A percentile compares a stretch with the other conserved stretches of the same genome.
Evolutionary conservation across 768 basidiomycete genomes (phyloP).

Genomic region (Kwoniella botswanensis): DNA sequence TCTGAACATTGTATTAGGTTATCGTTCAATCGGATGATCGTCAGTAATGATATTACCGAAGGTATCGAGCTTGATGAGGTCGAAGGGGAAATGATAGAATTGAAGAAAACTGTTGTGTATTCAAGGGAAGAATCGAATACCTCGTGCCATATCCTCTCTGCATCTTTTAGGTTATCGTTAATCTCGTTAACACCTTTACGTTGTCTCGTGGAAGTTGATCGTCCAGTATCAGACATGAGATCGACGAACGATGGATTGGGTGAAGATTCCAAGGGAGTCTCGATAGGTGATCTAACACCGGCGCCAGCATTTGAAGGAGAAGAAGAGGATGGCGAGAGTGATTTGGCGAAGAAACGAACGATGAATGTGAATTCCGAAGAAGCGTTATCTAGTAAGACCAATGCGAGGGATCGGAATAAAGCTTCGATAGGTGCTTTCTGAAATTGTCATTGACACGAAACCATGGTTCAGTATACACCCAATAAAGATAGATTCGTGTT

Average conservation of each 20-base stretch:
- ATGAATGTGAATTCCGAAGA: conserved; percentile 90
- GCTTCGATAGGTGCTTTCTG: conserved; percentile 85
- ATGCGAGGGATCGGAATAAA: conserved; percentile 77
- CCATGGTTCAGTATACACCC: not conserved
- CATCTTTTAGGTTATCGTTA: conserved; percentile 32
- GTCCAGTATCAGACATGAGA: conserved; percentile 32
- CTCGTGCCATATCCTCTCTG: conserved; percentile 77
- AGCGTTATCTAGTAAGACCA: conserved; percentile 94
- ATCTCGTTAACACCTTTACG: conserved; percentile 20
- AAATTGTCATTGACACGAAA: not conserved
- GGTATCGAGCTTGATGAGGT: conserved; percentile 60
- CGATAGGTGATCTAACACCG: conserved; percentile 16
- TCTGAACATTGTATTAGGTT: conserved; percentile 75
- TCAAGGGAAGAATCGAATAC: conserved; percentile 89
- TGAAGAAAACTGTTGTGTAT: conserved; percentile 79
- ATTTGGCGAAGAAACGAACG: conserved; percentile 75
- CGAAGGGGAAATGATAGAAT: conserved; percentile 69
- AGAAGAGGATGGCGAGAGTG: not conserved
- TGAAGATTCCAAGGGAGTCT: conserved; percentile 24
- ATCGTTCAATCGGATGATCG: conserved; percentile 90
- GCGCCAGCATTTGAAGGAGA: not conserved
- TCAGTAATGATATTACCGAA: conserved; percentile 75
- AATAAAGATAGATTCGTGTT: not conserved
- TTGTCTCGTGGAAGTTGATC: conserved; percentile 9
- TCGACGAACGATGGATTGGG: conserved; percentile 33